A percentile compares a stretch with the other conserved stretches of the same genome.
Evolutionary conservation across 2,329 filamentous ascomycete genomes (phyloP).

Genomic region (Verticillium klebahnii): DNA sequence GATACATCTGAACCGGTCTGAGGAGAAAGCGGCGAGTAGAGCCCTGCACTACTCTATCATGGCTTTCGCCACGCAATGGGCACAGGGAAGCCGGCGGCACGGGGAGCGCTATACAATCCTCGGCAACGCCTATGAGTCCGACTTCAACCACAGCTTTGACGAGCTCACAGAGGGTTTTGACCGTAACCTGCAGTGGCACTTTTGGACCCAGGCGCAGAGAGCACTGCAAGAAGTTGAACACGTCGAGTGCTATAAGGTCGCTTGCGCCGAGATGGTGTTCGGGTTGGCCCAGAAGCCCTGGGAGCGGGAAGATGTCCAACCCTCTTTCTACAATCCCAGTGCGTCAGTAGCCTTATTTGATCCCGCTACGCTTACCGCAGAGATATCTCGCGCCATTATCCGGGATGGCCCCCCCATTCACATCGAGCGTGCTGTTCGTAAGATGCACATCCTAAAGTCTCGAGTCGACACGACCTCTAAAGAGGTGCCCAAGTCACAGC

Average conservation of each 20-base stretch:
- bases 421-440: slow-evolving; percentile 32
- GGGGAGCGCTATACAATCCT: slow-evolving; percentile 11
- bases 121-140: not conserved
- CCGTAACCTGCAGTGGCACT: slow-evolving; percentile 25
- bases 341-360: not conserved
- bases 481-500: not conserved
- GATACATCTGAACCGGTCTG: slow-evolving; percentile 30
- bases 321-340: not conserved
- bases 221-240: slow-evolving; percentile 28
- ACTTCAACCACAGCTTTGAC: not conserved
- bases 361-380: not conserved
- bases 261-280: slow-evolving; percentile 32
- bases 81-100: slow-evolving; percentile 27
- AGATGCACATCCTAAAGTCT: slow-evolving; percentile 31
- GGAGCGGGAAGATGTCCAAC: slow-evolving; percentile 1
- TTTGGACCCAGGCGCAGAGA: slow-evolving; percentile 33
- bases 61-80: slow-evolving; percentile 49
- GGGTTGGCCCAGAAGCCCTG: slow-evolving; percentile 28
- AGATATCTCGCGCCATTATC: slow-evolving; percentile 13
- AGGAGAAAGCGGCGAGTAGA: slow-evolving; percentile 38
- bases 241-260: slow-evolving; percentile 31
- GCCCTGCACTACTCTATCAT: slow-evolving; percentile 45
- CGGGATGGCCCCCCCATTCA: slow-evolving; percentile 26
- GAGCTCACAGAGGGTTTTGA: slow-evolving; percentile 28
- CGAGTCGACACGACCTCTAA: slow-evolving; percentile 20